Base-by-base conservation (phyloP, 768 basidiomycete species). In the Paxillus rubicundulus region DNA sequence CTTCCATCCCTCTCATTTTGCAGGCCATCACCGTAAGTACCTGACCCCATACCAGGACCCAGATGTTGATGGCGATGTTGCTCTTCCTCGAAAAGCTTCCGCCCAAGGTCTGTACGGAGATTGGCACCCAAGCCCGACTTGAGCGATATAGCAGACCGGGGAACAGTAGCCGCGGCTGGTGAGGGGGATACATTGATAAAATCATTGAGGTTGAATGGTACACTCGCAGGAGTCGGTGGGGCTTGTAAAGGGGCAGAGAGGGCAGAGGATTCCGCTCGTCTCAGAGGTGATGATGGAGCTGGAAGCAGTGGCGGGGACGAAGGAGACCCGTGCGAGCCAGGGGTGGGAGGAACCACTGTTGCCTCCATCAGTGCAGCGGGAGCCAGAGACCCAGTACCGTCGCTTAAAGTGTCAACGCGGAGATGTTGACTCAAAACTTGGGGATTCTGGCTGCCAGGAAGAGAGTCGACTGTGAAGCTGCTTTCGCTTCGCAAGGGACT, bases 171-270 rank as follows among this genome's bases (percentile, higher is more conserved):
- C 14, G 76, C 67, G 12, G 76, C 72, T 5, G 84, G 82, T 3
- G 84, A 83, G 13, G 85, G 85, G 21, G 86, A 87, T 34, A 84
- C 83, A 58, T 89, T 82, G 62, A 88, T 81, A 64, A 82, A 89
- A 52, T 89, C 87, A 57, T 78, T 79, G 53, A 87, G 73, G 65
- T 87, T 85, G 69, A 89, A 87, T 68, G 60, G 69, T 59, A 57
- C 68, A 36, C 58, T 60, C 34, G 55, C 69, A 24, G 73, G 72
- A 3, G 72, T 72, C 7, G 73, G 72, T 39, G 74, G 63, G 9
- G 65, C 67, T 32, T 69, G 65, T 5, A 72, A 68, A 39, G 72
- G 59, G 8, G 55, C 40, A 16, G 54, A 57, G 30, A 63, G 42
- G 30, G 50, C 51, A 3, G 49, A 43, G 13, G 47, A 7, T 20